Conservation (phyloP, 495 filamentous ascomycete species). For the Penicillium nucicola region DNA sequence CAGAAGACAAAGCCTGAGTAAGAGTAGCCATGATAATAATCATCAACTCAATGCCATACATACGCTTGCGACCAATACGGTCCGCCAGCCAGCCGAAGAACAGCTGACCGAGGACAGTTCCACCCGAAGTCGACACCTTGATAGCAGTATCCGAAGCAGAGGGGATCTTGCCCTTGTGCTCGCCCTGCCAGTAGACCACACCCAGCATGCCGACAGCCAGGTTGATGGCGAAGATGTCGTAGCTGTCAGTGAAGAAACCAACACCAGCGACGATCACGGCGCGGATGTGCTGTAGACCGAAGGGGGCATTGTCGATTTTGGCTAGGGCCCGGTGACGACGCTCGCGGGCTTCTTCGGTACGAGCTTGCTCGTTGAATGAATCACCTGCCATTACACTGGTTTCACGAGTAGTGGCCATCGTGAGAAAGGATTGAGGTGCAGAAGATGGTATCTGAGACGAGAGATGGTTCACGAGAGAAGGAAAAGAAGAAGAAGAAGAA, state of each 20-base stretch:
- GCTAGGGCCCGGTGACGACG: constrained; percentile 70
- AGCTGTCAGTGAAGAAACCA: constrained; percentile 81
- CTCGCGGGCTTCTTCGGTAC: constrained; percentile 60
- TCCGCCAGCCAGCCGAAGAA: constrained; percentile 80
- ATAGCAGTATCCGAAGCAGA: constrained; percentile 72
- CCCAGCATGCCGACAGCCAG: constrained; percentile 64
- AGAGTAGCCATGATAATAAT: constrained; percentile 84
- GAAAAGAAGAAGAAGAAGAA: background rate
- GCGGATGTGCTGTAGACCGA: constrained; percentile 76
- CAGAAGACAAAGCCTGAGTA: constrained; percentile 68
- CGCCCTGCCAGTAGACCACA: constrained; percentile 65
- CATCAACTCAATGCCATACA: constrained; percentile 88
- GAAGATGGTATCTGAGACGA: background rate
- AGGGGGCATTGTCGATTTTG: constrained; percentile 75
- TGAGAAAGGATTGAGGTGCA: background rate
- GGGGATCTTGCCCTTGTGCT: constrained; percentile 53
- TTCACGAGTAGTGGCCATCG: too few species aligned
- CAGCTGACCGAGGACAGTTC: constrained; percentile 82
- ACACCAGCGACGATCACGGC: constrained; percentile 77
- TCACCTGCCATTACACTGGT: background rate
- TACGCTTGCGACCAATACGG: constrained; percentile 71
- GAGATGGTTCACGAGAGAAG: background rate
- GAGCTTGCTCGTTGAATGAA: background rate
- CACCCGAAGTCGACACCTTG: constrained; percentile 83
- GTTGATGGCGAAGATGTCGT: constrained; percentile 80